Evolutionary conservation across 148 eudicot genomes (phyloP).

Genomic region (Heliamphora exappendiculata): DNA sequence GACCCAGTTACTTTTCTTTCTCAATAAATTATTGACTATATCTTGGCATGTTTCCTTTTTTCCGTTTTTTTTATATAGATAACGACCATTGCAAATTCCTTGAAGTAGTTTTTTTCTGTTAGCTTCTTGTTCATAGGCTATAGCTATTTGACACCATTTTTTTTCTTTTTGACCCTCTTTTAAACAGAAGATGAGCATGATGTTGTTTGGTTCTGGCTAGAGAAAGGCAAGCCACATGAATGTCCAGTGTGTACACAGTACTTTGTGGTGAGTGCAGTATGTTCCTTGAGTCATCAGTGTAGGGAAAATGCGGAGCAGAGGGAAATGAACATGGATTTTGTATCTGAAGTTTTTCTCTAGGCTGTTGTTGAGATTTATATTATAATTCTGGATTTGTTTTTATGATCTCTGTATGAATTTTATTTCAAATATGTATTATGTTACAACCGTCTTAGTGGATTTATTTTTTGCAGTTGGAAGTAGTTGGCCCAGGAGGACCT

Average conservation of each 20-base stretch:
- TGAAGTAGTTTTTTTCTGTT: neutral
- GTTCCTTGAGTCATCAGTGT: neutral
- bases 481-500: constrained; percentile 83
- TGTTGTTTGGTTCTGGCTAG: constrained; percentile 93
- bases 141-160: neutral
- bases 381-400: neutral
- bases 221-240: constrained; percentile 68
- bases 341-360: neutral
- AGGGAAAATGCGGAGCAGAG: neutral
- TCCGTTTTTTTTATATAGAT: neutral
- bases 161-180: neutral
- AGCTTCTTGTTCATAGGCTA: neutral
- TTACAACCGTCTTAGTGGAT: neutral
- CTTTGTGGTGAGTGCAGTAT: constrained; percentile 46
- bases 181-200: constrained; percentile 87
- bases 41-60: neutral
- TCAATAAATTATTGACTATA: neutral
- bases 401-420: neutral
- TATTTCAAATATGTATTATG: neutral
- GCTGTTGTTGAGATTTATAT: neutral
- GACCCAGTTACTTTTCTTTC: constrained; percentile 6
- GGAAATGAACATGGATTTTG: neutral
- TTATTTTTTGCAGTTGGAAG: constrained; percentile 55
- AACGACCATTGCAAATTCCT: no score
- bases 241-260: constrained; percentile 87